These are phyloP conservation scores for Leccinum huronense DNA, from an alignment of 1,284 basidiomycete genomes.

Conservation along the genomic window DNA sequence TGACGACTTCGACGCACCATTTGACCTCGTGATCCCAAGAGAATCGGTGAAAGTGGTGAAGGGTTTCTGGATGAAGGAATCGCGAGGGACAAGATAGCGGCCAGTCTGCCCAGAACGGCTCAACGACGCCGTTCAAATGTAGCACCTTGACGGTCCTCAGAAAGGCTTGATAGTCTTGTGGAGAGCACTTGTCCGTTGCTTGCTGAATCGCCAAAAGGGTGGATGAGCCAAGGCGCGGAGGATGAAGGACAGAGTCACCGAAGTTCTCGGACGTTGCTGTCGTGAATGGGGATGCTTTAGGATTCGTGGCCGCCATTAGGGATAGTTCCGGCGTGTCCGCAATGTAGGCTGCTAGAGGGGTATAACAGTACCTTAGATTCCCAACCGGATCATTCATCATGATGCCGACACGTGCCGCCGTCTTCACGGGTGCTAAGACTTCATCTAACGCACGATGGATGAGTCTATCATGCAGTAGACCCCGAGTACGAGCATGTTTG, in stretches of 20 bases:
- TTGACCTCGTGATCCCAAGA: too few species aligned
- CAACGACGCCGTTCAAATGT: not conserved
- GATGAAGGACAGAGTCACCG: not conserved
- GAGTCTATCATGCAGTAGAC: not conserved
- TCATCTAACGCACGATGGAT: not conserved
- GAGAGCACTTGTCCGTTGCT: too few species aligned
- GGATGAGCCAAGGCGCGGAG: not conserved
- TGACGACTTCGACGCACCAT: too few species aligned
- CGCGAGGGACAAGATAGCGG: not conserved
- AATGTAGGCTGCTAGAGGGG: not conserved
- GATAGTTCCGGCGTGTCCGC: not conserved
- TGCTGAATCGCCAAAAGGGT: not conserved
- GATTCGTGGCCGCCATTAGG: not conserved
- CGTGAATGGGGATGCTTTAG: not conserved
- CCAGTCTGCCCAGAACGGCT: not conserved
- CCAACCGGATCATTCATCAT: not conserved
- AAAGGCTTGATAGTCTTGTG: too few species aligned
- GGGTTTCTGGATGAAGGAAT: not conserved
- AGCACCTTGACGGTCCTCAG: too few species aligned
- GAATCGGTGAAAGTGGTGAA: too few species aligned
- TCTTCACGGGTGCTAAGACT: not conserved
- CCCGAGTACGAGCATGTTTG: not conserved
- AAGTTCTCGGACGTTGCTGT: not conserved
- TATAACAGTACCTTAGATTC: not conserved
- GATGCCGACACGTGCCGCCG: not conserved